These are phyloP conservation scores for Debaryomyces sp. DNA, from an alignment of 1,139 yeast species.

Conservation along the genomic window DNA sequence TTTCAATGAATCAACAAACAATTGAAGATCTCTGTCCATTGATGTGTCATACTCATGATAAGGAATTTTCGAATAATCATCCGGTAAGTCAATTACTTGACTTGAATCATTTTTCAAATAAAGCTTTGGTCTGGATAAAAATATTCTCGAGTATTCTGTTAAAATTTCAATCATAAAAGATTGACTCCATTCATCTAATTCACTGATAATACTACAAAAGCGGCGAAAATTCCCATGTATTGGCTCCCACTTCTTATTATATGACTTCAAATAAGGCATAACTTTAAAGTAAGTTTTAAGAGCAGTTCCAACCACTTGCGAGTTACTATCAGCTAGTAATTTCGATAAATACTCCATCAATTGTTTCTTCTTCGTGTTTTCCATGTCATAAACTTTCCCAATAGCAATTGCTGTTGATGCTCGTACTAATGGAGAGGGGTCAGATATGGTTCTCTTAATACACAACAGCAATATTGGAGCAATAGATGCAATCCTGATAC, in stretches of 20 bases:
- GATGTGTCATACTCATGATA: constrained; percentile 38
- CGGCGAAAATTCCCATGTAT: constrained; percentile 74
- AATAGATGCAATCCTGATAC: constrained; percentile 77
- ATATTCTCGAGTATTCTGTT: constrained; percentile 65
- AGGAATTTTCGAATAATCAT: constrained; percentile 31
- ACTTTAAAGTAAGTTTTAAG: constrained; percentile 58
- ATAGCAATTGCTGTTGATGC: constrained; percentile 80
- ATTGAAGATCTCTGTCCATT: constrained; percentile 57
- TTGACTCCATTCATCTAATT: constrained; percentile 82
- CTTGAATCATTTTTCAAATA: constrained; percentile 28
- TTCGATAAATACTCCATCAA: constrained; percentile 52
- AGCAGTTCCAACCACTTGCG: constrained; percentile 71
- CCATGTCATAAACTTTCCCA: constrained; percentile 58
- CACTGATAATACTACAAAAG: constrained; percentile 53
- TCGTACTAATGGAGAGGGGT: constrained; percentile 78
- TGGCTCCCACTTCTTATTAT: constrained; percentile 57
- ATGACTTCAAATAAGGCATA: constrained; percentile 21
- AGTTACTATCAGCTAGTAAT: constrained; percentile 64
- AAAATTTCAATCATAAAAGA: constrained; percentile 60
- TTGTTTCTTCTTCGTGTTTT: constrained; percentile 35
- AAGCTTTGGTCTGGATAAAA: constrained; percentile 54
- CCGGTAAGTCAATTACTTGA: constrained; percentile 41
- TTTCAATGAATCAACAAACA: constrained; percentile 51
- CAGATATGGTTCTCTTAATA: constrained; percentile 67
- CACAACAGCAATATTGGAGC: constrained; percentile 78